Conservation (phyloP, 768 basidiomycete species). For the Coprinellus aureogranulatus region DNA sequence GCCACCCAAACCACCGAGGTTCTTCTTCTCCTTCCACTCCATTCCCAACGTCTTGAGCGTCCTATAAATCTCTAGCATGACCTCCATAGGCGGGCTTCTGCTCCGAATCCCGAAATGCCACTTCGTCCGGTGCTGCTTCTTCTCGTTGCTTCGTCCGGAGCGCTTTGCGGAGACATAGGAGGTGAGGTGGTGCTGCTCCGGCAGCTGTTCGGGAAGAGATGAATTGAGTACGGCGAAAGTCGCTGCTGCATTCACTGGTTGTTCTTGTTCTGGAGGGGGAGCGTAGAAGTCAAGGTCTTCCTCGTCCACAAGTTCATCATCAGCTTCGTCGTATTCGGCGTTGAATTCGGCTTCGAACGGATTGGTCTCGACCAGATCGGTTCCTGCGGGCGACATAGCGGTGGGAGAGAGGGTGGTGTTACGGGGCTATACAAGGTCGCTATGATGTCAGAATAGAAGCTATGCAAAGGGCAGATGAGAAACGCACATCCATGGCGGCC, state of each 20-base stretch:
- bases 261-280: slow-evolving; percentile 1
- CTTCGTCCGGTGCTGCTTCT: slow-evolving; percentile 76
- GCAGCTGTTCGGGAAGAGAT: slow-evolving; percentile 67
- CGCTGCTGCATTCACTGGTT: slow-evolving; percentile 7
- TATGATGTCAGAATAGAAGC: not conserved
- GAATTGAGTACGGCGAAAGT: slow-evolving; percentile 79
- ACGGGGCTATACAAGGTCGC: slow-evolving; percentile 51
- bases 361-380: slow-evolving; percentile 62
- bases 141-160: slow-evolving; percentile 43
- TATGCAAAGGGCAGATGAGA: not conserved
- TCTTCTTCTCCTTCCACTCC: slow-evolving; percentile 96
- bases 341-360: slow-evolving; percentile 79
- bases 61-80: slow-evolving; percentile 97
- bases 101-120: slow-evolving; percentile 99
- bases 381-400: slow-evolving; percentile 60
- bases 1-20: slow-evolving; percentile 69
- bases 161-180: slow-evolving; percentile 62
- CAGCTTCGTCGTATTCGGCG: slow-evolving; percentile 59
- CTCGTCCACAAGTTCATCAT: slow-evolving; percentile 31
- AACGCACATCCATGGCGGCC: slow-evolving; percentile 75
- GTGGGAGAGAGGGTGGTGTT: slow-evolving; percentile 61
- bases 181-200: slow-evolving; percentile 65
- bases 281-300: slow-evolving; percentile 35
- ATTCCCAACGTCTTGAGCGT: slow-evolving; percentile 87
- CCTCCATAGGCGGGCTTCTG: slow-evolving; percentile 94